Evolutionary conservation across 2,329 filamentous ascomycete species (phyloP), one percentile per base, ranked within the genome.

Genomic region (Huntiella bhutanensis): DNA sequence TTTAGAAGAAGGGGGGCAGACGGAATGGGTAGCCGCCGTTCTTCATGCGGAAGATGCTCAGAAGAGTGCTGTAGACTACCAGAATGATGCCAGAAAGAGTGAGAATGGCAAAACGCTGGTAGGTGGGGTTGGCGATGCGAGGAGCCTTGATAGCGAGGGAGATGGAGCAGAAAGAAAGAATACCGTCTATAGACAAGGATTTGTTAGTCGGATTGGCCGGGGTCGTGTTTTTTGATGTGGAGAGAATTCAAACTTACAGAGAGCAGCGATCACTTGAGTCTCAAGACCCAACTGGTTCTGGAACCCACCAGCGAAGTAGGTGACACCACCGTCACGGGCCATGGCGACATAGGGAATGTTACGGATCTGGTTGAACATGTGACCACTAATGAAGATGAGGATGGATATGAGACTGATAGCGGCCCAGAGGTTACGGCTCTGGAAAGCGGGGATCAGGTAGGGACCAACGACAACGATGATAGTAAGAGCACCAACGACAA

Each of bases 281-380:
- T 98, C 91, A 55, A 98, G 68, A 11, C 91, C 91, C 56, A 80
- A 86, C 60, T 98, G 91, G 60, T 77, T 94, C 61, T 88, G 85
- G 64, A 98, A 98, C 1, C 91, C 88, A 35, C 72, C 71, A 3
- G 88, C 84, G 62, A 98, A 91, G 62, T 96, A 96, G 58, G 65
- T 82, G 51, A 98, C 75, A 4, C 86, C 86, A 13, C 91, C 91
- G 46, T 73, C 77, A 34, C 85, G 84, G 59, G 96, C 78, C 37
- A 81, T 82, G 37, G 77, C 71, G 32, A 96, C 85, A 56, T 98
- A 98, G 2, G 91, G 91, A 2, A 92, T 84, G 61, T 91, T 88
- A 55, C 92, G 77, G 58, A 98, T 98, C 59, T 95, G 87, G 63
- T 96, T 98, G 72, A 92, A 98, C 92, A 98, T 98, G 64, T 96